A percentile compares a stretch with the other conserved stretches of the same genome.
These are phyloP conservation scores for Cyberlindnera suaveolens DNA, from an alignment of 805 yeast species.

Conservation along the genomic window DNA sequence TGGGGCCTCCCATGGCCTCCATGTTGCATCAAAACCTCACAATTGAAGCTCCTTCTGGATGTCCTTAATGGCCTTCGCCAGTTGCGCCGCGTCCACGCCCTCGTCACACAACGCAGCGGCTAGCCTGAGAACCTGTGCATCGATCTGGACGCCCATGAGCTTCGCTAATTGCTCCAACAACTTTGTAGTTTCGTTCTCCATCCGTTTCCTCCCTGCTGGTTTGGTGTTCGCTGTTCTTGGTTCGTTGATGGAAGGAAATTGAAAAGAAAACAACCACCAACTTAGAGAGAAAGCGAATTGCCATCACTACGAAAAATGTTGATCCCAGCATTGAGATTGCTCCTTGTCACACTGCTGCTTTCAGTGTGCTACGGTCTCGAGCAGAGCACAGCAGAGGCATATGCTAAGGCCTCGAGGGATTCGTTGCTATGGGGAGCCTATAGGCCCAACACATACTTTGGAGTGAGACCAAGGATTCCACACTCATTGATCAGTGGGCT, in stretches of 20 bases:
- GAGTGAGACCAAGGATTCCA: constrained; percentile 75
- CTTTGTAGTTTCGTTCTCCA: neutral
- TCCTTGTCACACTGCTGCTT: neutral
- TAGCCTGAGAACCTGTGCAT: no score
- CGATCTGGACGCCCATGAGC: neutral
- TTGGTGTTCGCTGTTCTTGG: neutral
- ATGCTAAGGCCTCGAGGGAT: constrained; percentile 33
- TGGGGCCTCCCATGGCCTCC: no score
- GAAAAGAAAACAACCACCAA: no score
- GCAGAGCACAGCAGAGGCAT: constrained; percentile 13
- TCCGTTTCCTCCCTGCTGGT: neutral
- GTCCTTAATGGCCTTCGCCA: neutral
- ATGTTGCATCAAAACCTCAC: neutral
- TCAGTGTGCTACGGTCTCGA: neutral
- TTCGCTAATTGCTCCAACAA: neutral
- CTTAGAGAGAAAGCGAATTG: neutral
- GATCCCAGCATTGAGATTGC: neutral
- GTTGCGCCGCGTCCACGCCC: neutral
- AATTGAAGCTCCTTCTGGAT: neutral
- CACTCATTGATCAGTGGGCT: constrained; percentile 70
- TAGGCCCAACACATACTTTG: constrained; percentile 79
- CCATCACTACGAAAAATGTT: neutral
- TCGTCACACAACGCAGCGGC: neutral
- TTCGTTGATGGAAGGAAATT: no score
- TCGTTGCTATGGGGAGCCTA: constrained; percentile 90